These are phyloP conservation scores for Naganishia liquefaciens DNA, from an alignment of 1,284 basidiomycete genomes.

Conservation along the genomic window DNA sequence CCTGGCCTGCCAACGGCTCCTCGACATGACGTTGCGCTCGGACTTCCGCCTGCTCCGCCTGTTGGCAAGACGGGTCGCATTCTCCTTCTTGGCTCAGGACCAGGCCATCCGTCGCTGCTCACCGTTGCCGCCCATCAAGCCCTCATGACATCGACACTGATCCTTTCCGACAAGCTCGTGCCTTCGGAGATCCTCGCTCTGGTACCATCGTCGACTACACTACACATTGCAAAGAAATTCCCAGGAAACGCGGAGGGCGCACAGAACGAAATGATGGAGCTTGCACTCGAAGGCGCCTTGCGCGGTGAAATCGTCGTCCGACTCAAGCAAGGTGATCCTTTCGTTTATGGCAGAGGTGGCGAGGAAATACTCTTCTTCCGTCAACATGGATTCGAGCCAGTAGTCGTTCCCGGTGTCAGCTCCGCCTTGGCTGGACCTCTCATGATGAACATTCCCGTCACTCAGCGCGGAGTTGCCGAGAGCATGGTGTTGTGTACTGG, in stretches of 20 bases:
- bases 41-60: slow-evolving; percentile 34
- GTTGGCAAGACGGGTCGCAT: slow-evolving; percentile 63
- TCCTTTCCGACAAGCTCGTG: slow-evolving; percentile 96
- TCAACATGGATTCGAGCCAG: slow-evolving; percentile 73
- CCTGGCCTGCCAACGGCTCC: slow-evolving; percentile 10
- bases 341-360: slow-evolving; percentile 88
- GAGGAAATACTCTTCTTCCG: slow-evolving; percentile 94
- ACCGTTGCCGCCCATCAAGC: slow-evolving; percentile 82
- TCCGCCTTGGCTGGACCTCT: slow-evolving; percentile 86
- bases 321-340: slow-evolving; percentile 96
- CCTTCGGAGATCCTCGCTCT: slow-evolving; percentile 82
- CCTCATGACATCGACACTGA: slow-evolving; percentile 75
- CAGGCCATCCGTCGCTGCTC: slow-evolving; percentile 88
- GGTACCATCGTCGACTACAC: slow-evolving; percentile 67
- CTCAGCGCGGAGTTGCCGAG: slow-evolving; percentile 91
- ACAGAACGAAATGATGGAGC: slow-evolving; percentile 89
- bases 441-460: slow-evolving; percentile 87
- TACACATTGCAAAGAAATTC: slow-evolving; percentile 89
- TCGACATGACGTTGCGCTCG: slow-evolving; percentile 40
- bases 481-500: slow-evolving; percentile 87
- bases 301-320: slow-evolving; percentile 83
- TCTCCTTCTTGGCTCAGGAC: slow-evolving; percentile 87
- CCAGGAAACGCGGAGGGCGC: slow-evolving; percentile 95
- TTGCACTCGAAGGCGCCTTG: slow-evolving; percentile 76
- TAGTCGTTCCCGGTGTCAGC: slow-evolving; percentile 85